A percentile compares a stretch with the other conserved stretches of the same genome.
Evolutionary conservation across 192 early-diverging fungal species (phyloP).

Genomic region (Podila epicladia): DNA sequence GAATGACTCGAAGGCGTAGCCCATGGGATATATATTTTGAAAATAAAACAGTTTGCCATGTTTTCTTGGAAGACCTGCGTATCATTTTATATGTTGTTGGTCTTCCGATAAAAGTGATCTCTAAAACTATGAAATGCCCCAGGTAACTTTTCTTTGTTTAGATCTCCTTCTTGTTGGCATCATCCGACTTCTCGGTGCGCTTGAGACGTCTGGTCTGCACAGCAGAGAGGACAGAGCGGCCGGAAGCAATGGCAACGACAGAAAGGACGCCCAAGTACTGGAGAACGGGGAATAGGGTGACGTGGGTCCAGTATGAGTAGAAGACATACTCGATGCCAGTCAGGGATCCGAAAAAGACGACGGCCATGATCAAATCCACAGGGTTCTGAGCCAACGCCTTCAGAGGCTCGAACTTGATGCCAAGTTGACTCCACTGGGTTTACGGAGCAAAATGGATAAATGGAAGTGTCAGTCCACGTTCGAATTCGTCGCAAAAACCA

Average conservation of each 20-base stretch:
- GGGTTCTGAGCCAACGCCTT: slow-evolving; percentile 22
- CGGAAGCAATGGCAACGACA: slow-evolving; percentile 51
- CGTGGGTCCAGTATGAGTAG: slow-evolving; percentile 61
- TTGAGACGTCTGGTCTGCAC: slow-evolving; percentile 49
- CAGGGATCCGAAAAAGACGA: slow-evolving; percentile 57
- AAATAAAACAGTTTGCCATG: too few relatives aligned
- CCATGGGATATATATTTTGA: background rate
- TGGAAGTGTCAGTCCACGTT: background rate
- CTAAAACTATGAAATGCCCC: background rate
- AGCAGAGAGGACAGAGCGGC: slow-evolving; percentile 55
- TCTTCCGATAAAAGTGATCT: background rate
- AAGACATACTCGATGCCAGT: slow-evolving; percentile 57
- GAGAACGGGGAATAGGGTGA: slow-evolving; percentile 60
- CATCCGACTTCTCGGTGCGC: slow-evolving; percentile 17
- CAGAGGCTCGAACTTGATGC: slow-evolving; percentile 53
- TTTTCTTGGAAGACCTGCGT: too few relatives aligned
- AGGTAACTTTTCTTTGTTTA: slow-evolving; percentile 1
- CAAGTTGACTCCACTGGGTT: slow-evolving; percentile 55
- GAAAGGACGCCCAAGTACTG: slow-evolving; percentile 51
- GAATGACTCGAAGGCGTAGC: background rate
- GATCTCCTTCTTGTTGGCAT: slow-evolving; percentile 24
- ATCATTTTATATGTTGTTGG: background rate
- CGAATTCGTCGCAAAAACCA: background rate
- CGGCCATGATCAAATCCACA: slow-evolving; percentile 36
- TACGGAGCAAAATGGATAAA: background rate